Base-by-base conservation (phyloP, 805 yeast species). In the Starmerella davenportii region DNA sequence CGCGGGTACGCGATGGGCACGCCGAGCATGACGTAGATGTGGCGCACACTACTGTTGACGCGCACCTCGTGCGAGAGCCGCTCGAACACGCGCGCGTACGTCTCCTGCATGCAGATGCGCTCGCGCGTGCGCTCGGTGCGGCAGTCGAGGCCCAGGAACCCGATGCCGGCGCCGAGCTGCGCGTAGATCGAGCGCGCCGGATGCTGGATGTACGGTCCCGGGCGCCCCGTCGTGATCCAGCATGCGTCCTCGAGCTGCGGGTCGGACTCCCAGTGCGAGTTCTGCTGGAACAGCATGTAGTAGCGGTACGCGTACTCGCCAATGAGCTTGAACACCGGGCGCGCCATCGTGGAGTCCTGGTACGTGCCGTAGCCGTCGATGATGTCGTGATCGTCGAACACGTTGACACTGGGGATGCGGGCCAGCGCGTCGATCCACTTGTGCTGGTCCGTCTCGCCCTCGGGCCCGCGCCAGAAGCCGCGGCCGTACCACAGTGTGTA, bases 321-420 rank as follows among this genome's bases (percentile, higher is more conserved):
- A 24, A 87, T 68, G 11, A 76, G 70, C 40, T 58, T 55, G 54
- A 87, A 80, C 7, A 80, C 69, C 1, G 72, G 74, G 30, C 73
- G 70, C 2, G 51, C 50, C 94, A 82, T 84, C 25, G 93, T 80
- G 1, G 57, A 40, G 47, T 82, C 79, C 36, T 66, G 64, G 56
- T 87, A 87, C 0, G 94, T 79, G 2, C 96, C 98, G 59, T 73
- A 87, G 2, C 96, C 98, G 54, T 87, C 98, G 48, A 90, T 85
- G 38, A 87, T 80, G 56, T 90, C 96, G 59, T 87, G 98, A 56
- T 87, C 98, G 57, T 87, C 98, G 59, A 63, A 85, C 24, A 87
- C 71, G 56, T 85, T 87, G 39, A 87, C 65, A 27, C 77, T 69
- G 4, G 98, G 96, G 45, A 87, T 85, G 35, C 72, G 72, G 0